These are phyloP conservation scores for Trifolium repens DNA, from an alignment of 306 rosid species.

Conservation along the genomic window DNA sequence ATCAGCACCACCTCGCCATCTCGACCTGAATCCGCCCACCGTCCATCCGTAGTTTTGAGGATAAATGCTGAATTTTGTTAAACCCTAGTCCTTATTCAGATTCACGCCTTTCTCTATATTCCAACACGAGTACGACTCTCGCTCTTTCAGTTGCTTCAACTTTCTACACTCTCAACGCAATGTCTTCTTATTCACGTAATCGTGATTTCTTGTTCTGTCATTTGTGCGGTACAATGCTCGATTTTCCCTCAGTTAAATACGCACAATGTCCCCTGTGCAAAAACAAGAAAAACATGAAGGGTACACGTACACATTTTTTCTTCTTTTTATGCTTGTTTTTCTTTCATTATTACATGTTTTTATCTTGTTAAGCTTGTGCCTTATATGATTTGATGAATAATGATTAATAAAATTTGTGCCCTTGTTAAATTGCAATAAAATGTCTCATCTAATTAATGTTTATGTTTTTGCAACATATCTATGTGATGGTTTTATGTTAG, in stretches of 20 bases:
- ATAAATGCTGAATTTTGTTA: no score
- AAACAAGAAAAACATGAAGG: constrained; percentile 21
- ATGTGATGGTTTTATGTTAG: background rate
- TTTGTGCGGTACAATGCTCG: constrained; percentile 49
- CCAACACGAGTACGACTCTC: no score
- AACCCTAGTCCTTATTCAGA: no score
- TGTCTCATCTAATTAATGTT: no score
- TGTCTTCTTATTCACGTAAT: constrained; percentile 46
- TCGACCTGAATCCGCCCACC: no score
- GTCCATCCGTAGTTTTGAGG: no score
- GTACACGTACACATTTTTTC: constrained; percentile 7
- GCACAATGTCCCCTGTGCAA: constrained; percentile 49
- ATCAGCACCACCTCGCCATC: no score
- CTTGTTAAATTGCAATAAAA: no score
- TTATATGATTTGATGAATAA: background rate
- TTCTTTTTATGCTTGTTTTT: background rate
- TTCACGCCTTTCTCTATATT: no score
- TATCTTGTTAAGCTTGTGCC: background rate
- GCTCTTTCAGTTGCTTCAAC: background rate
- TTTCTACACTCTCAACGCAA: background rate
- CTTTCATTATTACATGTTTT: background rate
- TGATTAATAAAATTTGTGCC: background rate
- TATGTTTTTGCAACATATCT: background rate
- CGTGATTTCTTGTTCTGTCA: constrained; percentile 53
- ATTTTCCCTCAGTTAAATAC: constrained; percentile 37